Evolutionary conservation across 257 asterid species (phyloP).

Genomic region (Salvia splendens): DNA sequence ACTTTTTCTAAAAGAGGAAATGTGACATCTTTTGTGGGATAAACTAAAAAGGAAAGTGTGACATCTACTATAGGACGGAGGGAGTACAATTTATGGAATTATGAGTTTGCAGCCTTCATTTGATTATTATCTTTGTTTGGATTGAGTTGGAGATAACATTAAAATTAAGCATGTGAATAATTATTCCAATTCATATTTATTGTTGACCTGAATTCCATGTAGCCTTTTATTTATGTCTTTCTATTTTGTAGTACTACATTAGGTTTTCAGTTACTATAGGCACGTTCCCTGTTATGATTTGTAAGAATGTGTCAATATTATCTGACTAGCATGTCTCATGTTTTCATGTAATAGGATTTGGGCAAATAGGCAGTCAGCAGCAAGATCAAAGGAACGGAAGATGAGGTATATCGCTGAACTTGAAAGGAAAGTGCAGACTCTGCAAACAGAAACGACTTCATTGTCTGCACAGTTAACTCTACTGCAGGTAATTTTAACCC

Average conservation of each 20-base stretch:
- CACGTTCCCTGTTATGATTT: not conserved
- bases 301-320: slow-evolving; percentile 10
- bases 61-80: too few relatives aligned
- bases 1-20: too few relatives aligned
- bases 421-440: slow-evolving; percentile 92
- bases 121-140: not conserved
- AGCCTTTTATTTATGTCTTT: slow-evolving; percentile 4
- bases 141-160: slow-evolving; percentile 15
- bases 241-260: not conserved
- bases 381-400: slow-evolving; percentile 96
- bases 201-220: not conserved
- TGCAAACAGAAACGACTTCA: slow-evolving; percentile 96
- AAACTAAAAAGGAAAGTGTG: too few relatives aligned
- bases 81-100: too few relatives aligned
- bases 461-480: slow-evolving; percentile 89
- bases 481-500: slow-evolving; percentile 62
- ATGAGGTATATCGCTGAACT: slow-evolving; percentile 98
- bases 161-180: slow-evolving; percentile 7
- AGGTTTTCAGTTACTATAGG: not conserved
- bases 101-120: too few relatives aligned
- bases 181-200: slow-evolving; percentile 13
- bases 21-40: too few relatives aligned
- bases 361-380: slow-evolving; percentile 99
- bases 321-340: slow-evolving; percentile 18
- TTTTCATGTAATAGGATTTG: slow-evolving; percentile 62